Conservation (phyloP, 495 filamentous ascomycete species). For the Podospora pseudoanserina region DNA sequence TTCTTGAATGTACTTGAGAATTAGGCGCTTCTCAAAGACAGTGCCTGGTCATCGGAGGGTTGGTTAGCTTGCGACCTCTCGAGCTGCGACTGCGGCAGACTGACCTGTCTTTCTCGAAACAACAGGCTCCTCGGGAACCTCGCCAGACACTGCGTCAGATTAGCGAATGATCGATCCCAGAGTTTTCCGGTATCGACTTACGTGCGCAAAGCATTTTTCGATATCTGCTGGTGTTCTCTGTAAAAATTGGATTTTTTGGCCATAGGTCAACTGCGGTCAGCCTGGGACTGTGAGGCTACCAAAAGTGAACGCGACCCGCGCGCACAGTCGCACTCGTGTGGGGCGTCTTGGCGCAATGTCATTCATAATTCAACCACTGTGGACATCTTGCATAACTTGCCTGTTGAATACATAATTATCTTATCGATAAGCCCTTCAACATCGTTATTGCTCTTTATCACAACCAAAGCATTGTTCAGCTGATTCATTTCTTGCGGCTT, state of each 20-base stretch:
- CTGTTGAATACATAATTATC: neutral
- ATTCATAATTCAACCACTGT: no score
- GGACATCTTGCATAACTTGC: neutral
- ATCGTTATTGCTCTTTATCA: neutral
- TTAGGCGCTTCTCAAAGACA: slow-evolving; percentile 90
- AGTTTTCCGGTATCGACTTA: slow-evolving; percentile 26
- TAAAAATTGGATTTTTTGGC: neutral
- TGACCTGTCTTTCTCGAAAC: slow-evolving; percentile 89
- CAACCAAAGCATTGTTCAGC: no score
- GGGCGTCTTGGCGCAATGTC: neutral
- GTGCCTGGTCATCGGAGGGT: slow-evolving; percentile 54
- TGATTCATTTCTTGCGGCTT: neutral
- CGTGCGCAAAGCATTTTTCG: slow-evolving; percentile 70
- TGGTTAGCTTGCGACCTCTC: slow-evolving; percentile 1
- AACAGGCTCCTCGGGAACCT: slow-evolving; percentile 92
- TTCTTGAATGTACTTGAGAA: slow-evolving; percentile 92
- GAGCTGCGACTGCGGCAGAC: slow-evolving; percentile 29
- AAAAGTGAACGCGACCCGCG: neutral
- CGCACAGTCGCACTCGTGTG: neutral
- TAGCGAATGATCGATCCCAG: neutral
- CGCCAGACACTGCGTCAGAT: slow-evolving; percentile 74
- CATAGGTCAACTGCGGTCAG: slow-evolving; percentile 2
- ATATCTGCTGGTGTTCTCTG: neutral
- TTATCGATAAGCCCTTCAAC: neutral
- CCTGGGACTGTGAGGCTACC: neutral